Conservation (phyloP, 2,329 filamentous ascomycete genomes). For the Aspergillus sp. region DNA sequence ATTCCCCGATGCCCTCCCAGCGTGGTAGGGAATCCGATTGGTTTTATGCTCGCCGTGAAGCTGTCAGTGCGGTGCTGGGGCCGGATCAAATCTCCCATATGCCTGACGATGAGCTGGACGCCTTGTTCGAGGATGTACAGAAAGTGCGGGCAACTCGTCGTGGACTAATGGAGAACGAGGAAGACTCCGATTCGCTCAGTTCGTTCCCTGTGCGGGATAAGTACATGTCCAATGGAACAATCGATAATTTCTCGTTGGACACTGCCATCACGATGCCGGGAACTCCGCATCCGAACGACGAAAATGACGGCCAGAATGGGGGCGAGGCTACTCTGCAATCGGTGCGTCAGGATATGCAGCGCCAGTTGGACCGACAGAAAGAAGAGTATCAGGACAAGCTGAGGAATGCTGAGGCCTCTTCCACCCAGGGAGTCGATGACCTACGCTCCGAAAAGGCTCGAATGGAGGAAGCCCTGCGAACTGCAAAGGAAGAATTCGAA, state of each 20-base stretch:
- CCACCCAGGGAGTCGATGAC: slow-evolving; percentile 76
- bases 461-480: slow-evolving; percentile 79
- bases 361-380: slow-evolving; percentile 78
- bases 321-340: slow-evolving; percentile 66
- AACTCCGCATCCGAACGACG: slow-evolving; percentile 73
- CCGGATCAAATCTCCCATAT: slow-evolving; percentile 86
- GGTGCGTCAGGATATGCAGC: slow-evolving; percentile 79
- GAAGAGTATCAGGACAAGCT: slow-evolving; percentile 79
- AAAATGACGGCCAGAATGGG: slow-evolving; percentile 57
- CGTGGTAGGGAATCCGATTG: slow-evolving; percentile 82
- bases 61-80: slow-evolving; percentile 86
- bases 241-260: slow-evolving; percentile 95
- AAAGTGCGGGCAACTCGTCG: slow-evolving; percentile 82
- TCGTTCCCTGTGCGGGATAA: slow-evolving; percentile 91
- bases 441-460: slow-evolving; percentile 77
- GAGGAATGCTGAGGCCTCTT: slow-evolving; percentile 69
- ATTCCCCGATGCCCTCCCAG: slow-evolving; percentile 73
- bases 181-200: slow-evolving; percentile 84
- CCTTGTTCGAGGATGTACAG: slow-evolving; percentile 91
- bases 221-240: slow-evolving; percentile 89
- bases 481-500: slow-evolving; percentile 86
- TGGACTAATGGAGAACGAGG: slow-evolving; percentile 62
- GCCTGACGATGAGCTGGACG: slow-evolving; percentile 91
- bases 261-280: slow-evolving; percentile 93
- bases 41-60: slow-evolving; percentile 89